phyloP scores from a whole-genome alignment of 257 asterid species.

The Cynanchum wilfordii region DNA sequence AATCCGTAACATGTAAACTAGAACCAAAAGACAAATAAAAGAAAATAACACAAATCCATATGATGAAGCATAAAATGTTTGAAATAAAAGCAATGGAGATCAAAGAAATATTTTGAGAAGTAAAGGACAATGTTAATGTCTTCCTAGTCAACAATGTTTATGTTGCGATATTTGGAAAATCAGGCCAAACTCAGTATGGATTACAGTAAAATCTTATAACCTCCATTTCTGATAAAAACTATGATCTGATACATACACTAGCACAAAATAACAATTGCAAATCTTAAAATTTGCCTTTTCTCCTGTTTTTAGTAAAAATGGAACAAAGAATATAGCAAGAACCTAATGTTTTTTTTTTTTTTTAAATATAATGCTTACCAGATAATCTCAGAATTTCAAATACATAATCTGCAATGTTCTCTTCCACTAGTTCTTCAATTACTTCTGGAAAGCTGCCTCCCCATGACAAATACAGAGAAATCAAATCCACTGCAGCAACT shows the following conservation, averaged over 20 bases:
- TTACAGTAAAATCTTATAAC: background rate
- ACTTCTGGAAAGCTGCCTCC: conserved; percentile 44
- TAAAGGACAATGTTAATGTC: background rate
- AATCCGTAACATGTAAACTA: conserved; percentile 10
- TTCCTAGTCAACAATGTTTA: background rate
- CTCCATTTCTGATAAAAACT: background rate
- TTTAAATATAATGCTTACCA: conserved; percentile 34
- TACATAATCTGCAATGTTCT: conserved; percentile 78
- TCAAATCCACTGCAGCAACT: conserved; percentile 64
- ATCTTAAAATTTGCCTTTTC: background rate
- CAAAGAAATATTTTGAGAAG: background rate
- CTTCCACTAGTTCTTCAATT: conserved; percentile 57
- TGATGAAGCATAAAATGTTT: background rate
- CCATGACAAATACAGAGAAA: conserved; percentile 52
- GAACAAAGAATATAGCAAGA: background rate
- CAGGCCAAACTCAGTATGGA: background rate
- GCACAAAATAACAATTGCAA: background rate
- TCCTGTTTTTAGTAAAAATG: background rate
- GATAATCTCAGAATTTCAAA: conserved; percentile 88
- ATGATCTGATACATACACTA: background rate
- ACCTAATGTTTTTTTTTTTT: background rate
- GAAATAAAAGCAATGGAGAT: background rate
- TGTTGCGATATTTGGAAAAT: background rate
- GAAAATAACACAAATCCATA: background rate
- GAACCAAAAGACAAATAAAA: background rate